Base-by-base conservation (phyloP, 75 land plant species). In the Pseudotsuga menziesii region DNA sequence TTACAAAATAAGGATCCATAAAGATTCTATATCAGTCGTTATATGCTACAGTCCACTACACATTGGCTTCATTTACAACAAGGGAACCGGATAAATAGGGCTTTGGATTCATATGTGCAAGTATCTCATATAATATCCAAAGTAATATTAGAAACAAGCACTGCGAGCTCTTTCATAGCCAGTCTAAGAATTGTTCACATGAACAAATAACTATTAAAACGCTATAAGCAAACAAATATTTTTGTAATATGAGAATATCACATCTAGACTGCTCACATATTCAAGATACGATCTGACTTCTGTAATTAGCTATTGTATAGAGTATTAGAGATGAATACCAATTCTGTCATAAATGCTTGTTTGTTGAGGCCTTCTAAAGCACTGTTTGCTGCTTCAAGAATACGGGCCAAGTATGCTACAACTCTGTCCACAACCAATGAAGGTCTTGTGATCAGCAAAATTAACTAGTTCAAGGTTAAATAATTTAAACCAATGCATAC, bases 331-430 rank as follows among this genome's bases (percentile, higher is more conserved):
- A 56, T 3, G 5, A 76, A 56, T 91, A 94, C 99, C 92, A 97
- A 62, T 84, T 97, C 99, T 76, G 96, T 94, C 83, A 97, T 85
- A 80, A 97, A 97, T 29, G 97, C 97, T 87, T 97, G 99, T 67
- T 94, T 97, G 75, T 97, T 97, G 57, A 88, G 87, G 35, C 98
- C 99, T 82, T 97, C 99, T 25, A 97, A 79, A 74, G 98, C 93
- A 59, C 88, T 89, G 75, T 92, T 88, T 35, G 94, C 97, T 74
- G 89, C 80, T 69, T 97, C 99, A 27, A 97, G 91, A 75, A 94
- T 92, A 22, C 98, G 91, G 22, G 98, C 91, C 75, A 97, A 83
- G 81, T 94, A 97, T 23, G 93, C 95, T 25, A 95, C 95, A 73
- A 97, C 99, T 82, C 99, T 97, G 85, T 32, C 70, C 25, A 82